A percentile compares a stretch with the other conserved stretches of the same genome.
phyloP scores from a whole-genome alignment of 345 rosid species.

The Euphorbia peplus region DNA sequence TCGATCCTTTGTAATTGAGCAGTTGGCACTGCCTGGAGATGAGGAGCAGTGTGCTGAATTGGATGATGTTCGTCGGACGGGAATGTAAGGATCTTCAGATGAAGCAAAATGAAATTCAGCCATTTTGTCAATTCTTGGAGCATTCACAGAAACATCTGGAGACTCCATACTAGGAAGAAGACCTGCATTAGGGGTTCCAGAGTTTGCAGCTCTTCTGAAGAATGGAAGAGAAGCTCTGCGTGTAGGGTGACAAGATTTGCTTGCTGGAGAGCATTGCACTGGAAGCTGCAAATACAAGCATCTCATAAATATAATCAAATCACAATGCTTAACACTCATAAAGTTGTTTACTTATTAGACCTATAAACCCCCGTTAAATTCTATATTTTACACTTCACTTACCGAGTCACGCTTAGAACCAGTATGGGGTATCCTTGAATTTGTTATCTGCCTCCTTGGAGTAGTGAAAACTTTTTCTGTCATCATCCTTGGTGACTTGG shows the following conservation, averaged over 20 bases:
- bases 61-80: conserved; percentile 29
- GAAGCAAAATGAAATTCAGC: conserved; percentile 26
- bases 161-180: conserved; percentile 23
- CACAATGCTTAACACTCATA: background rate
- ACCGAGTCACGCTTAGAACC: conserved; percentile 35
- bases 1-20: conserved; percentile 30
- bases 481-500: conserved; percentile 43
- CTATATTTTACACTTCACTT: background rate
- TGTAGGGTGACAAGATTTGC: conserved; percentile 31
- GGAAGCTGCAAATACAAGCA: conserved; percentile 41
- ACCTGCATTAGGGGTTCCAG: conserved; percentile 31
- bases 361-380: background rate
- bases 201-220: conserved; percentile 25
- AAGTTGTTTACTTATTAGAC: background rate
- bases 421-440: conserved; percentile 15
- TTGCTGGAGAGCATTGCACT: conserved; percentile 32
- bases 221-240: conserved; percentile 79
- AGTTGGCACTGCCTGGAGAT: conserved; percentile 1
- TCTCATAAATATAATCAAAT: background rate
- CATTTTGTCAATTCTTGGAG: conserved; percentile 23
- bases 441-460: conserved; percentile 16
- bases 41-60: conserved; percentile 29
- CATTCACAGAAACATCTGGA: conserved; percentile 24
- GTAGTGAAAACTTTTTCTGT: conserved; percentile 17
- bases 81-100: conserved; percentile 20